Percentiles rank a stretch among this genome's conserved stretches.
phyloP scores from a whole-genome alignment of 1,139 yeast genomes.

The Saccharomyces hybrid region DNA sequence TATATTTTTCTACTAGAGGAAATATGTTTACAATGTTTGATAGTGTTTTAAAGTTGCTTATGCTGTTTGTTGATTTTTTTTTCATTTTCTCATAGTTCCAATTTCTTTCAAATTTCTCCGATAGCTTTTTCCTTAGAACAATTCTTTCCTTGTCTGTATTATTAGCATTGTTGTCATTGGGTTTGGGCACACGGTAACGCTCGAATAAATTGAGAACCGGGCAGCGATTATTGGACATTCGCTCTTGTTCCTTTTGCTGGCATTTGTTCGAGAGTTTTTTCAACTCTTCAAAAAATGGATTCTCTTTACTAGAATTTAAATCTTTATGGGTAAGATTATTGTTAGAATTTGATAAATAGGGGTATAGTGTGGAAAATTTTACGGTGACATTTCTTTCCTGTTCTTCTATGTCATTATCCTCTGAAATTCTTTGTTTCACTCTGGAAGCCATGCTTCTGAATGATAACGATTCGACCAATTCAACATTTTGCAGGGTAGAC shows the following conservation, averaged over 20 bases:
- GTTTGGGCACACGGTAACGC: not conserved
- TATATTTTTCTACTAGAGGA: slow-evolving; percentile 86
- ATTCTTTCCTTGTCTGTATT: not conserved
- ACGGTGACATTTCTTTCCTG: not conserved
- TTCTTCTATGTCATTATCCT: not conserved
- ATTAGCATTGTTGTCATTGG: not conserved
- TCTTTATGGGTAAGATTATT: not conserved
- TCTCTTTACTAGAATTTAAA: not conserved
- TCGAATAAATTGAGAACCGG: not conserved
- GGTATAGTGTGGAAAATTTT: not conserved
- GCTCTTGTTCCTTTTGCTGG: too few species aligned
- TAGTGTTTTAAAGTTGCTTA: slow-evolving; percentile 3
- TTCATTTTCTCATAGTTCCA: slow-evolving; percentile 17
- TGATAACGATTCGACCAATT: slow-evolving; percentile 42
- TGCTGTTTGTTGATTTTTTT: slow-evolving; percentile 16
- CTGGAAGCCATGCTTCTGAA: slow-evolving; percentile 28
- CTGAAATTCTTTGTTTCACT: slow-evolving; percentile 12
- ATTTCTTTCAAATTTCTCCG: slow-evolving; percentile 6
- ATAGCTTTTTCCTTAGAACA: not conserved
- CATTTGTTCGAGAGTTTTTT: not conserved
- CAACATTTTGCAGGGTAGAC: slow-evolving; percentile 64
- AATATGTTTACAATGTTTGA: slow-evolving; percentile 55
- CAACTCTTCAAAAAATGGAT: not conserved
- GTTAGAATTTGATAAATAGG: not conserved
- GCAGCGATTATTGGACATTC: not conserved